These are phyloP conservation scores for Periconia sp. DNA, from an alignment of 2,329 filamentous ascomycete species.

Conservation along the genomic window DNA sequence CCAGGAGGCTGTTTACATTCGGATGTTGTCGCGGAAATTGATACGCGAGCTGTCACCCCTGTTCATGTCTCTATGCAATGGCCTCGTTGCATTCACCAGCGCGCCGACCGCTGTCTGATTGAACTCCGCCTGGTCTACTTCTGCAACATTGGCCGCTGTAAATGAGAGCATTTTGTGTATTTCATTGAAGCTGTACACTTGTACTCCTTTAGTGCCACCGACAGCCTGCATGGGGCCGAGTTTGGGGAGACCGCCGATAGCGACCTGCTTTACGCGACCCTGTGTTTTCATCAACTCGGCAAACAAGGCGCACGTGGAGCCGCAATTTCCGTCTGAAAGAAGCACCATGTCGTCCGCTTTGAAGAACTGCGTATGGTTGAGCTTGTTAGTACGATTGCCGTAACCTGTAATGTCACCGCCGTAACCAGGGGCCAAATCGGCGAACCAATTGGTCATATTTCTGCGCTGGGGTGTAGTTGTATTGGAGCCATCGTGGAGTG, in stretches of 20 bases:
- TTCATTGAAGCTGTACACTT: constrained; percentile 7
- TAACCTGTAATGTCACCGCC: constrained; percentile 21
- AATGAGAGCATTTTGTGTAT: too few species aligned
- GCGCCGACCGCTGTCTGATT: too few species aligned
- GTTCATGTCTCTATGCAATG: too few species aligned
- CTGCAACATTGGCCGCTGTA: too few species aligned
- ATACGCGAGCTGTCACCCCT: constrained; percentile 15
- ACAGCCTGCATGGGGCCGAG: constrained; percentile 46
- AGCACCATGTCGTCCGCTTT: constrained; percentile 33
- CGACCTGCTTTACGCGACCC: constrained; percentile 44
- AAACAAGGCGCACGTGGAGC: constrained; percentile 50
- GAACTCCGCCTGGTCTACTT: too few species aligned
- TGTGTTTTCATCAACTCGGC: constrained; percentile 48
- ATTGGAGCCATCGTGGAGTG: constrained; percentile 26
- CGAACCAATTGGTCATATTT: constrained; percentile 24
- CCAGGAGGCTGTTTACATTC: constrained; percentile 13
- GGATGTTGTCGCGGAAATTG: constrained; percentile 33
- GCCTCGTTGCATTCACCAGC: too few species aligned
- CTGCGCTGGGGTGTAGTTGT: constrained; percentile 30
- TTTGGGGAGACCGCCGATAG: constrained; percentile 45
- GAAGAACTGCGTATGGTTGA: constrained; percentile 14
- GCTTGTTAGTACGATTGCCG: constrained; percentile 17
- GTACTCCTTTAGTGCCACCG: constrained; percentile 47
- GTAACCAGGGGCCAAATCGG: constrained; percentile 12
- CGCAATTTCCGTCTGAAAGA: constrained; percentile 47